These are phyloP conservation scores for Zoysia matrella DNA, from an alignment of 202 grass and related monocot genomes.

Conservation along the genomic window DNA sequence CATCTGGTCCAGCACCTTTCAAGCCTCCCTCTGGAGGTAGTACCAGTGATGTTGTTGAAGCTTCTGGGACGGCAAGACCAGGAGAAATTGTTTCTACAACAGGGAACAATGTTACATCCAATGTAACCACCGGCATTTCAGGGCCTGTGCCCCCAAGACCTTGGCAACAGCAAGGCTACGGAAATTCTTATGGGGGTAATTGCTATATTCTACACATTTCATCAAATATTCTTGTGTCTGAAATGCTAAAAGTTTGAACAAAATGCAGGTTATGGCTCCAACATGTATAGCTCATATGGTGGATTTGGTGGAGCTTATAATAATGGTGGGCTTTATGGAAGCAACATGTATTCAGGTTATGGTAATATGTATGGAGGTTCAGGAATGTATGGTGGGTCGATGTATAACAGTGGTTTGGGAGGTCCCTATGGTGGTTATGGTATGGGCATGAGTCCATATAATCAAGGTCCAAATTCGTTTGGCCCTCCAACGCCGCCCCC, in stretches of 20 bases:
- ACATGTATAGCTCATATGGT: slow-evolving; percentile 67
- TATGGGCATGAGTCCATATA: slow-evolving; percentile 60
- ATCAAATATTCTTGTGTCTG: not conserved
- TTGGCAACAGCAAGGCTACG: slow-evolving; percentile 80
- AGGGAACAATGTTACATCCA: slow-evolving; percentile 47
- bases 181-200: slow-evolving; percentile 71
- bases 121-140: slow-evolving; percentile 48
- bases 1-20: slow-evolving; percentile 72
- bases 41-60: slow-evolving; percentile 81
- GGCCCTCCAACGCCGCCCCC: slow-evolving; percentile 77
- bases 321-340: slow-evolving; percentile 56
- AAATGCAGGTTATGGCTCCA: slow-evolving; percentile 81
- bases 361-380: slow-evolving; percentile 61
- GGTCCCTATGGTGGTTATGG: slow-evolving; percentile 58
- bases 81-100: slow-evolving; percentile 68
- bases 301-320: slow-evolving; percentile 57
- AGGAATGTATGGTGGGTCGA: slow-evolving; percentile 71
- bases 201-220: not conserved
- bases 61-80: slow-evolving; percentile 83
- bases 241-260: slow-evolving; percentile 4
- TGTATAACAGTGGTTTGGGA: slow-evolving; percentile 62
- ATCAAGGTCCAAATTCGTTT: slow-evolving; percentile 72
- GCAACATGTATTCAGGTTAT: slow-evolving; percentile 78
- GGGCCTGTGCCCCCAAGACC: slow-evolving; percentile 67
- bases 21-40: slow-evolving; percentile 75